Base-by-base conservation (phyloP, 176 grass and related monocot genomes). In the Raddia guianensis region DNA sequence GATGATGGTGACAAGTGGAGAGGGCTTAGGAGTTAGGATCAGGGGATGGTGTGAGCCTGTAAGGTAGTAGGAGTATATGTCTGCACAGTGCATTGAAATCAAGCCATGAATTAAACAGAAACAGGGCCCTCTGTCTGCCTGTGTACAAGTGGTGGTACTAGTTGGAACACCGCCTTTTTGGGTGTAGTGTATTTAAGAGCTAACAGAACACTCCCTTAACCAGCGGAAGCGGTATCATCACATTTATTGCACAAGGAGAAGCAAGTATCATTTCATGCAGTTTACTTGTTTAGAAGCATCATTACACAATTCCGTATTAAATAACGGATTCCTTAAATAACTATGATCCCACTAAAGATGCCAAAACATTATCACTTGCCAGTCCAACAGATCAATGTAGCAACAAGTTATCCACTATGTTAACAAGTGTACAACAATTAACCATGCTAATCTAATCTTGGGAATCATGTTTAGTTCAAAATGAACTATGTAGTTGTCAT, bases 1-100 rank as follows among this genome's bases (percentile, higher is more conserved):
- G n/a, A 65, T 72, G 67, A 79, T 79, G 68, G 49, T 49, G 84
- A 80, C 60, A 66, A 66, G 67, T 48, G 50, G 48, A 69, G 66
- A 53, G 27, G 66, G 47, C 47, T 79, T 63, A 54, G 20, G 46
- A 27, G 52, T 43, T n/a, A 34, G 21, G 59, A 40, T 40, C 37
- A 40, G 37, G 37, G 37, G 37, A 40, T 2, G 37, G 37, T 40
- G 37, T 40, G 40, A 49, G 21, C 14, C 15, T 80, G 49, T 55
- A 80, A 80, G 73, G 54, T n/a, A n/a, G n/a, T n/a, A n/a, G n/a
- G n/a, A n/a, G n/a, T 70, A 63, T 70, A 63, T 53, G 19, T 63
- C 13, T 78, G 18, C n/a, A 16, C 56, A 58, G 49, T 66, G 68
- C 49, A 86, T 80, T 73, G 67, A 72, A 35, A 37, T 47, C 47